Evolutionary conservation across 352 stramenopile genomes (phyloP).

Genomic region (Phytophthora macrochlamydospora): DNA sequence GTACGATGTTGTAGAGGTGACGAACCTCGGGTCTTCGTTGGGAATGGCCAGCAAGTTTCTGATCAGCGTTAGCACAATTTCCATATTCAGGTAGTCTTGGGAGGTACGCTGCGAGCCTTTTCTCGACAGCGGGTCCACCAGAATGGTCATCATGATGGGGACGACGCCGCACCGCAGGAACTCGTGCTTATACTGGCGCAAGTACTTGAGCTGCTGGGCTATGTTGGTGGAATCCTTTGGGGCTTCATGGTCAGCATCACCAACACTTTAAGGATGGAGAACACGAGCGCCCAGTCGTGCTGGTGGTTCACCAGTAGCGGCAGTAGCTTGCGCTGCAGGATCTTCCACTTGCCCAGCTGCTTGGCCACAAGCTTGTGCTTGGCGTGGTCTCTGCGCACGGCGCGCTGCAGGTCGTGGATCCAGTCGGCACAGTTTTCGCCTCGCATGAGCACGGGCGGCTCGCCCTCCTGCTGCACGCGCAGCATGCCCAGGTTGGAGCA

Average conservation of each 20-base stretch:
- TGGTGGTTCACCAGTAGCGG: conserved; percentile 87
- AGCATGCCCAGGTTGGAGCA: conserved; percentile 89
- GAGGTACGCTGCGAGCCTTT: conserved; percentile 61
- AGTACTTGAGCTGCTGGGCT: conserved; percentile 78
- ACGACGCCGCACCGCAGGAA: conserved; percentile 76
- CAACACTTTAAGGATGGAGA: conserved; percentile 90
- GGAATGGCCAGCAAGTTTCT: conserved; percentile 85
- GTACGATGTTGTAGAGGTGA: conserved; percentile 82
- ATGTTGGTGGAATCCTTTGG: conserved; percentile 80
- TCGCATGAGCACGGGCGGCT: conserved; percentile 72
- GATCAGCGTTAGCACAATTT: conserved; percentile 88
- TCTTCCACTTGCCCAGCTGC: conserved; percentile 86
- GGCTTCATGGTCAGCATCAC: conserved; percentile 92
- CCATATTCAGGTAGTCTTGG: conserved; percentile 86
- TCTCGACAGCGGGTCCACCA: conserved; percentile 78
- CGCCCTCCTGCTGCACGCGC: conserved; percentile 58
- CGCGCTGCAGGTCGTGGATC: conserved; percentile 88
- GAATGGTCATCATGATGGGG: conserved; percentile 85
- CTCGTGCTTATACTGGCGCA: conserved; percentile 86
- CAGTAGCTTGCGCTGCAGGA: conserved; percentile 89
- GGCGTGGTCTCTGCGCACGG: conserved; percentile 79
- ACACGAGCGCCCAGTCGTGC: conserved; percentile 85
- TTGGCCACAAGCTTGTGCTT: conserved; percentile 84
- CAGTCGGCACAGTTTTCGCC: conserved; percentile 85
- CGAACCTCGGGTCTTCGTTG: conserved; percentile 78